These are phyloP conservation scores for Candida pseudoglaebosa DNA, from an alignment of 805 yeast species.

Conservation along the genomic window DNA sequence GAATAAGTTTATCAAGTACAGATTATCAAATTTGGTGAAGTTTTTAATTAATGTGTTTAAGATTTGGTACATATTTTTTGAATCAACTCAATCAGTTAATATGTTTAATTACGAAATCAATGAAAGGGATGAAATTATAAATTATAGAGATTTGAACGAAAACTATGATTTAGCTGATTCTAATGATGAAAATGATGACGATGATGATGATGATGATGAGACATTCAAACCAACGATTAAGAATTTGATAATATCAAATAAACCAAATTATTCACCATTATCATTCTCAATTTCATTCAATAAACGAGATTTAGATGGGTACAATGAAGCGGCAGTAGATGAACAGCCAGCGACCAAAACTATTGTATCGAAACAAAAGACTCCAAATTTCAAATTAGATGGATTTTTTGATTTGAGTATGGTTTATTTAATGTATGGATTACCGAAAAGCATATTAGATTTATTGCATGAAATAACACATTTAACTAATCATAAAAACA, in stretches of 20 bases:
- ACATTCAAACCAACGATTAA: conserved; percentile 24
- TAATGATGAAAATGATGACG: conserved; percentile 12
- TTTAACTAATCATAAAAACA: conserved; percentile 50
- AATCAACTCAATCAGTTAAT: conserved; percentile 48
- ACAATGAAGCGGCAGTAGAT: conserved; percentile 6
- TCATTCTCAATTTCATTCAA: conserved; percentile 28
- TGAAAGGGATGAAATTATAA: conserved; percentile 29
- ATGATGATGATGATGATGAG: conserved; percentile 7
- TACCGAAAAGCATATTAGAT: conserved; percentile 45
- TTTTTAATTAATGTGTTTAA: conserved; percentile 26
- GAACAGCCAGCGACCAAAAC: conserved; percentile 3
- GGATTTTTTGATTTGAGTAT: conserved; percentile 15
- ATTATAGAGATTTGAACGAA: conserved; percentile 44
- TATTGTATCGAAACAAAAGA: background rate
- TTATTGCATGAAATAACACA: conserved; percentile 43
- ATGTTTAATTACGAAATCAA: conserved; percentile 42
- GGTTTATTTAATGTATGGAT: conserved; percentile 43
- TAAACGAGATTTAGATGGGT: conserved; percentile 8
- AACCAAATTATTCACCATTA: conserved; percentile 15
- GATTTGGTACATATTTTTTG: conserved; percentile 35
- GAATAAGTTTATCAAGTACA: conserved; percentile 15
- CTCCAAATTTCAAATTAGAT: conserved; percentile 11
- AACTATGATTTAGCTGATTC: conserved; percentile 27
- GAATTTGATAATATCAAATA: conserved; percentile 11
- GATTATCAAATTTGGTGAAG: conserved; percentile 18